phyloP scores from a whole-genome alignment of 148 eudicot species.

The Silene conica region DNA sequence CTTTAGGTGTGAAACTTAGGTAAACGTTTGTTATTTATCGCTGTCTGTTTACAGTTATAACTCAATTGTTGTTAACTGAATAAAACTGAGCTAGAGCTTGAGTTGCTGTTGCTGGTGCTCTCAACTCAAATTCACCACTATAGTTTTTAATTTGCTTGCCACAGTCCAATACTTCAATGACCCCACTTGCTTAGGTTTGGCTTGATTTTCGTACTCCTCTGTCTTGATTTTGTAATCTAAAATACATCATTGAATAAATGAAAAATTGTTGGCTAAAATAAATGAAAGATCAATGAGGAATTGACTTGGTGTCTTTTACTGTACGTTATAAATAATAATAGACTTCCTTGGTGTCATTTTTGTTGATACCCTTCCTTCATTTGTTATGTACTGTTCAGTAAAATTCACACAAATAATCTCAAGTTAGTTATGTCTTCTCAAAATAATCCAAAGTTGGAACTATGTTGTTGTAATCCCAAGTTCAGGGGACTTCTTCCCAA shows the following conservation, averaged over 20 bases:
- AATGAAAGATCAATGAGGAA: not conserved
- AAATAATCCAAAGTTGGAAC: not conserved
- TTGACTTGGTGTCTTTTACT: not conserved
- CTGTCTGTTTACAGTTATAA: not conserved
- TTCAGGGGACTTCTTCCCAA: not conserved
- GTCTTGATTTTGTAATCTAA: not conserved
- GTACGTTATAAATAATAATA: not conserved
- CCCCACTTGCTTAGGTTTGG: not conserved
- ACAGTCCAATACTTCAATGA: not conserved
- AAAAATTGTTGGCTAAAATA: not conserved
- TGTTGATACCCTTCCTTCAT: not conserved
- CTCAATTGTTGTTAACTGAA: not conserved
- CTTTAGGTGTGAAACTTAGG: not conserved
- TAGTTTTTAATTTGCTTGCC: not conserved
- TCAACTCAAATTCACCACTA: not conserved
- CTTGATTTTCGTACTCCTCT: not conserved
- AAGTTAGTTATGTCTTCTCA: not conserved
- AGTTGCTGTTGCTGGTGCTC: constrained; percentile 2
- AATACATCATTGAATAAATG: not conserved
- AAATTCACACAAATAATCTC: not conserved
- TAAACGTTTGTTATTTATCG: not conserved
- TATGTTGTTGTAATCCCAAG: not conserved
- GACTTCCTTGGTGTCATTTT: not conserved
- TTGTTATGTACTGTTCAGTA: not conserved
- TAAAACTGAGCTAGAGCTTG: not conserved